phyloP scores from a whole-genome alignment of 805 yeast genomes.

The Ogataea ganodermae region DNA sequence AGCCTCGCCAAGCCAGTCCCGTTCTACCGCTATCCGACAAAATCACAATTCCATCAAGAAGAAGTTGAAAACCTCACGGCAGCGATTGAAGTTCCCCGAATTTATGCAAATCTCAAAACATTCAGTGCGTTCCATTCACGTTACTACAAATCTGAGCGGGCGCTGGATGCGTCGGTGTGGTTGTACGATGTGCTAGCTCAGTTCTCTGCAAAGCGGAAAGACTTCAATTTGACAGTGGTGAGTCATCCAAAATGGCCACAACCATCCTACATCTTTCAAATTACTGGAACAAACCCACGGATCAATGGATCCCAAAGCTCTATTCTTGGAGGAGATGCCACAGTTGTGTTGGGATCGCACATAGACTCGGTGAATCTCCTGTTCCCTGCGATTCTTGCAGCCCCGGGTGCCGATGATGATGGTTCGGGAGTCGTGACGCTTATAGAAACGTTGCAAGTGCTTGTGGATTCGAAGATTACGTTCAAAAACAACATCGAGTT shows the following conservation, averaged over 20 bases:
- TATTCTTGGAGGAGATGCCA: slow-evolving; percentile 30
- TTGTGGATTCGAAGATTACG: slow-evolving; percentile 13
- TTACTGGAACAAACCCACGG: slow-evolving; percentile 8
- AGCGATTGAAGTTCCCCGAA: slow-evolving; percentile 12
- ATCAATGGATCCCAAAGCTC: slow-evolving; percentile 6
- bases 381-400: slow-evolving; percentile 67
- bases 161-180: slow-evolving; percentile 75
- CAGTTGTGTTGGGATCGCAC: slow-evolving; percentile 81
- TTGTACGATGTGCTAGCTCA: slow-evolving; percentile 39
- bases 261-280: slow-evolving; percentile 21
- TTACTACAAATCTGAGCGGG: slow-evolving; percentile 72
- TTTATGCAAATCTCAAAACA: slow-evolving; percentile 13
- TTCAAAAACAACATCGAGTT: slow-evolving; percentile 74
- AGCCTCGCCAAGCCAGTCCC: slow-evolving; percentile 13
- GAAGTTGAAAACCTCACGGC: slow-evolving; percentile 36
- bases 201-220: slow-evolving; percentile 3
- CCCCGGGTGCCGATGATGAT: slow-evolving; percentile 96
- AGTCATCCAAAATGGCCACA: slow-evolving; percentile 23
- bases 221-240: slow-evolving; percentile 19
- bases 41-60: slow-evolving; percentile 35
- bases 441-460: slow-evolving; percentile 58
- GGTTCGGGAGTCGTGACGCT: slow-evolving; percentile 84
- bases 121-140: slow-evolving; percentile 52
- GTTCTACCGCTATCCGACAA: slow-evolving; percentile 56
- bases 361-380: slow-evolving; percentile 78